Conservation (phyloP, 164 flowering plant species). For the Annona squamosa region DNA sequence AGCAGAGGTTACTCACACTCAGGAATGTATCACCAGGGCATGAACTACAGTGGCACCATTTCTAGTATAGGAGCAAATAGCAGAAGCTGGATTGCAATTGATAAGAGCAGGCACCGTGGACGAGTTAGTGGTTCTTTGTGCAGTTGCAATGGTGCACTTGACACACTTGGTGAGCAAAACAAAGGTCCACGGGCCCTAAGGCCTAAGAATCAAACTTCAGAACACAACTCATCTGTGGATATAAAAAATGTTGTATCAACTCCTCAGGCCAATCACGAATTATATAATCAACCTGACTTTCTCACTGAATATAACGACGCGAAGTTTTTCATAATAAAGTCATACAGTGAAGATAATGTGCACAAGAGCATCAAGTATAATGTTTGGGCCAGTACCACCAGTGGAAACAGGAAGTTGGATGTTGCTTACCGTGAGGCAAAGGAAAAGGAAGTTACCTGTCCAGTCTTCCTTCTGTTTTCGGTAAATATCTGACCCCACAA, state of each 20-base stretch:
- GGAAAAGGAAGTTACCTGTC: constrained; percentile 50
- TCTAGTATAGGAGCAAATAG: constrained; percentile 35
- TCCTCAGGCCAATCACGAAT: constrained; percentile 23
- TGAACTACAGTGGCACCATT: constrained; percentile 39
- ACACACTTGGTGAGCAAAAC: constrained; percentile 64
- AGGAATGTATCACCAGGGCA: constrained; percentile 39
- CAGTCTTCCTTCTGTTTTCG: constrained; percentile 80
- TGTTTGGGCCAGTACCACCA: constrained; percentile 94
- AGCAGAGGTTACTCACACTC: constrained; percentile 36
- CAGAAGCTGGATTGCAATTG: constrained; percentile 41
- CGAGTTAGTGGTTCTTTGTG: constrained; percentile 42
- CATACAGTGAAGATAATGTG: constrained; percentile 91
- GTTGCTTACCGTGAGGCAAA: constrained; percentile 71
- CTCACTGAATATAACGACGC: constrained; percentile 60
- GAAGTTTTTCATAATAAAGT: constrained; percentile 81
- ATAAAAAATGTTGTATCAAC: constrained; percentile 26
- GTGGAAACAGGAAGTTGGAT: constrained; percentile 83
- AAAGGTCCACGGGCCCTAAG: constrained; percentile 81
- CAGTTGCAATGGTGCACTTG: constrained; percentile 44
- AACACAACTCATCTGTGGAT: constrained; percentile 30
- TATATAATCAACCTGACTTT: constrained; percentile 53
- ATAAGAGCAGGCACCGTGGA: constrained; percentile 48
- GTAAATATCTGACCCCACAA: constrained; percentile 27
- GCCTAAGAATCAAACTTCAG: constrained; percentile 51
- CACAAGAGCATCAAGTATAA: constrained; percentile 91